Conservation (phyloP, 768 basidiomycete species). For the Mrakia blollopis region DNA sequence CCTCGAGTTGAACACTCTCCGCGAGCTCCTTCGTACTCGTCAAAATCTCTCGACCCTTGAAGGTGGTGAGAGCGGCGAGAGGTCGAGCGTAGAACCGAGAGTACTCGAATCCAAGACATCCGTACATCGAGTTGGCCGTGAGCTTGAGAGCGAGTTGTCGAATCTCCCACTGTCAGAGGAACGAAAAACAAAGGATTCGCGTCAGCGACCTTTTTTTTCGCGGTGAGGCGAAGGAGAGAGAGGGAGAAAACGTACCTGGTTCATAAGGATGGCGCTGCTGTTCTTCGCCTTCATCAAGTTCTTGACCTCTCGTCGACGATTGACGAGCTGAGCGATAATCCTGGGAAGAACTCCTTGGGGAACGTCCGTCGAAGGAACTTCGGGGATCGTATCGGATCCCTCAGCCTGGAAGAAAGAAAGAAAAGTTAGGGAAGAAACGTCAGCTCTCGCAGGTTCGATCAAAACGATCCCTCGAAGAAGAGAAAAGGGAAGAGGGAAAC, state of each 20-base stretch:
- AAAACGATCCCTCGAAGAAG: not conserved
- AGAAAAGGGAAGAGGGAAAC: not conserved
- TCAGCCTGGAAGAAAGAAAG: conserved; percentile 43
- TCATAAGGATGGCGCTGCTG: conserved; percentile 59
- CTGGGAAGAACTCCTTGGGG: conserved; percentile 88
- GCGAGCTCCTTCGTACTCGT: conserved; percentile 89
- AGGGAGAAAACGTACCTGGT: conserved; percentile 59
- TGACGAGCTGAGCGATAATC: conserved; percentile 93
- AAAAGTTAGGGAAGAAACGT: conserved; percentile 16
- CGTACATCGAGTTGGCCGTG: conserved; percentile 99
- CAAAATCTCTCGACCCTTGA: conserved; percentile 94
- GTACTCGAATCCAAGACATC: conserved; percentile 95
- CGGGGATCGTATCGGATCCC: conserved; percentile 80
- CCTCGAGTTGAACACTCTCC: conserved; percentile 81
- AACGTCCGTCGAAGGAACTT: conserved; percentile 67
- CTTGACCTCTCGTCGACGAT: conserved; percentile 83
- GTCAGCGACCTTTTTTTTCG: too few species aligned
- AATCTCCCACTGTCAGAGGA: conserved; percentile 74
- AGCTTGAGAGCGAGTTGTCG: conserved; percentile 95
- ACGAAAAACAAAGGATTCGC: not conserved
- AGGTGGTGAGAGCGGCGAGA: conserved; percentile 94
- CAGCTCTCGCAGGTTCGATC: not conserved
- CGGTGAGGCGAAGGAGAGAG: too few species aligned
- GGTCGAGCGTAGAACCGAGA: conserved; percentile 95
- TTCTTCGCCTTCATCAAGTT: conserved; percentile 84